A percentile compares a stretch with the other conserved stretches of the same genome.
Evolutionary conservation across 2,329 filamentous ascomycete species (phyloP).

Genomic region (Penicillium brasilianum): DNA sequence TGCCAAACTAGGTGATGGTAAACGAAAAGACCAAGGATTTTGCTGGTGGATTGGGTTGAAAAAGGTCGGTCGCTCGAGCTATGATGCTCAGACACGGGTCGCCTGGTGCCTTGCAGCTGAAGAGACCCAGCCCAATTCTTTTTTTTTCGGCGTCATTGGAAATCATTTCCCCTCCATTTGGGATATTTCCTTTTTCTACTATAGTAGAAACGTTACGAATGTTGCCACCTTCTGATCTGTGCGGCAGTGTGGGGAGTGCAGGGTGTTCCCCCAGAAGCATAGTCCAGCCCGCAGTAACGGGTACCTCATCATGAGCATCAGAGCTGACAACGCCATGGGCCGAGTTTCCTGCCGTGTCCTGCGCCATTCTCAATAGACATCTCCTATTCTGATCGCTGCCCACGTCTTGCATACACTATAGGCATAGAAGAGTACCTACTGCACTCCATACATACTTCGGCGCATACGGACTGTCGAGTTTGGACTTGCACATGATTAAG

Average conservation of each 20-base stretch:
- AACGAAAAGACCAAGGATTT: not conserved
- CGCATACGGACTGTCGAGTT: not conserved
- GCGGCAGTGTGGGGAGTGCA: slow-evolving; percentile 2
- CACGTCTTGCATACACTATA: not conserved
- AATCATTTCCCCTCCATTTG: not conserved
- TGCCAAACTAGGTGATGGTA: not conserved
- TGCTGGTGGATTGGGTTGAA: not conserved
- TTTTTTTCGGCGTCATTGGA: not conserved
- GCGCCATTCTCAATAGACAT: not conserved
- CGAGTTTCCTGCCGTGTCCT: not conserved
- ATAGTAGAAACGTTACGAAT: too few species aligned
- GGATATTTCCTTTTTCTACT: not conserved
- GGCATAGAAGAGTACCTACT: not conserved
- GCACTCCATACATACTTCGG: not conserved
- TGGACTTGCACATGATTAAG: not conserved
- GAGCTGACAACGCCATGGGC: not conserved
- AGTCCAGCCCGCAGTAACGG: not conserved
- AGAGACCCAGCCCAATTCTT: too few species aligned
- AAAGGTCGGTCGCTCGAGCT: not conserved
- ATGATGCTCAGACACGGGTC: not conserved
- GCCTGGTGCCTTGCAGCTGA: slow-evolving; percentile 5
- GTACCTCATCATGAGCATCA: not conserved
- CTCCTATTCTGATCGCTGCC: not conserved
- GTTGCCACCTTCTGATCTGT: slow-evolving; percentile 2
- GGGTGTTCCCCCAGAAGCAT: not conserved